These are phyloP conservation scores for Phytophthora hybrid DNA, from an alignment of 352 stramenopile species.

Conservation along the genomic window DNA sequence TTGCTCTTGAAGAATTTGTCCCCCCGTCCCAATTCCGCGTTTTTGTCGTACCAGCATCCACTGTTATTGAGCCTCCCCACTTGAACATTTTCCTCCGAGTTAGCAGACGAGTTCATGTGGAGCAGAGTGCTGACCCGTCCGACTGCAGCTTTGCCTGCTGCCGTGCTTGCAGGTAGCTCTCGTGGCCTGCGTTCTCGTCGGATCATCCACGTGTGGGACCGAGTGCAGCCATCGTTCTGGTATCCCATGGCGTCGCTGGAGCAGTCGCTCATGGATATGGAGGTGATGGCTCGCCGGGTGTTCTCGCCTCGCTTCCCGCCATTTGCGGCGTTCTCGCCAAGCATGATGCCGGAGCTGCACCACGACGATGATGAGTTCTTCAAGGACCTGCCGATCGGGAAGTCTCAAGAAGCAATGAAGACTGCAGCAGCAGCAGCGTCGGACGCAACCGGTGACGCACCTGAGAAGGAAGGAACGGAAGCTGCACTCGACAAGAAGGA, in stretches of 20 bases:
- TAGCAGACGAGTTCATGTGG: slow-evolving; percentile 20
- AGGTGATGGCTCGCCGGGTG: slow-evolving; percentile 43
- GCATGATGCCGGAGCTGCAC: slow-evolving; percentile 32
- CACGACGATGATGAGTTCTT: slow-evolving; percentile 64
- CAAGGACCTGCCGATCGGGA: slow-evolving; percentile 48
- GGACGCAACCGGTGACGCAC: background rate
- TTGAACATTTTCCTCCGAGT: slow-evolving; percentile 15
- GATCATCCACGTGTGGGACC: slow-evolving; percentile 51
- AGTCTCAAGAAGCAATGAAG: slow-evolving; percentile 32
- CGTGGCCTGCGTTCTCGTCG: slow-evolving; percentile 37
- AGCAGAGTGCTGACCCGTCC: slow-evolving; percentile 9
- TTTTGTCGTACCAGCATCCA: slow-evolving; percentile 10
- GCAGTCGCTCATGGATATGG: slow-evolving; percentile 75
- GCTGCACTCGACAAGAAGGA: slow-evolving; percentile 30
- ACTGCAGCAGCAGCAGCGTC: slow-evolving; percentile 10
- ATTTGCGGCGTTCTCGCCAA: slow-evolving; percentile 36
- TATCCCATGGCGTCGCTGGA: slow-evolving; percentile 62
- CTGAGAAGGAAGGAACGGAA: slow-evolving; percentile 26
- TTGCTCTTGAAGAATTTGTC: too few species aligned
- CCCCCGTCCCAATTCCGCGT: slow-evolving; percentile 6
- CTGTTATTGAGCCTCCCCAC: slow-evolving; percentile 12
- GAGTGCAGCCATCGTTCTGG: slow-evolving; percentile 57
- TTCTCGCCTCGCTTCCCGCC: slow-evolving; percentile 42
- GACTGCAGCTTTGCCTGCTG: background rate
- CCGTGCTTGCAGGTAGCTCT: background rate